Evolutionary conservation across 371 early-diverging fungal species (phyloP), one percentile per base, ranked within the genome.

Genomic region (Nematocida major): DNA sequence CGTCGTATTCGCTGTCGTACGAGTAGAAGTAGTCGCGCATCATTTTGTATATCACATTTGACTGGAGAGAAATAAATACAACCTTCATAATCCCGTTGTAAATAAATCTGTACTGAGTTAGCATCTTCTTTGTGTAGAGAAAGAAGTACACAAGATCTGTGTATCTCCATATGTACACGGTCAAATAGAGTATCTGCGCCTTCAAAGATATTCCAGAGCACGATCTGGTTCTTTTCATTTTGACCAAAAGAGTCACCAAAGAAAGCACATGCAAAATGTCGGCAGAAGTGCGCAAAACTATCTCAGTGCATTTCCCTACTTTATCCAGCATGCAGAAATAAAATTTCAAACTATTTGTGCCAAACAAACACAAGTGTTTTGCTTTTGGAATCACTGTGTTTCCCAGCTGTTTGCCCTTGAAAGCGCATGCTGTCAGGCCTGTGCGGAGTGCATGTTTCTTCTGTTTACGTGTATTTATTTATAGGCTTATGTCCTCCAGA

Each of bases 81-180:
- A 94, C 47, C 86, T 97, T 96, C 94, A 95, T 94, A 48, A 89
- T 69, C 26, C 91, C 88, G 84, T 95, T 95, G 88, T 99, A 99
- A 5, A 94, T 66, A 26, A 67, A 26, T 40, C 59, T 47, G 18
- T 4, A 34, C 0, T 47, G 39, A 24, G 7, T 13, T 11, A 68
- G 24, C 32, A 40, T 28, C 28, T 49, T 18, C 0, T 91, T 90
- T 47, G 88, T 79, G 61, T 86, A 90, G 13, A 54, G 3, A 24
- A 69, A 38, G 53, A 86, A 80, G 43, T 84, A 82, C 79, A 94
- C 87, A 59, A 99, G 84, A 83, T 99, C 96, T 22, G 93, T 83
- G 84, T 99, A 99, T 66, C 99, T 91, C n/a, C 92, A 88, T 62
- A 89, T 65, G 84, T 95, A 99, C 2, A 96, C 95, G 26, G 90